Evolutionary conservation across 2,329 filamentous ascomycete genomes (phyloP).

Genomic region (Gyromitra esculenta): DNA sequence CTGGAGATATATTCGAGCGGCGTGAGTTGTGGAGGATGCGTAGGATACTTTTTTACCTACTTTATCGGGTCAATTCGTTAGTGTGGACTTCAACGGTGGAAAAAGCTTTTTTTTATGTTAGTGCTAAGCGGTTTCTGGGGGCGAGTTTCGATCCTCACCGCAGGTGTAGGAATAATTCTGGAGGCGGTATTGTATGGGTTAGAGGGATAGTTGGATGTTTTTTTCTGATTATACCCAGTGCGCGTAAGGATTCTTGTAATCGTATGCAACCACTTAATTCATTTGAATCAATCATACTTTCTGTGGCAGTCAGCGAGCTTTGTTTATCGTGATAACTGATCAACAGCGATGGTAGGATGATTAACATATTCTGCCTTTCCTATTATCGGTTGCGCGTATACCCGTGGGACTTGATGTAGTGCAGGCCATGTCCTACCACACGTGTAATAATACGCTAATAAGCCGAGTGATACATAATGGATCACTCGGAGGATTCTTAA

Average conservation of each 20-base stretch:
- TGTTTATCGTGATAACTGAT: too few relatives aligned
- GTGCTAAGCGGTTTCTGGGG: neutral
- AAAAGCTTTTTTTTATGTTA: neutral
- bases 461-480: too few relatives aligned
- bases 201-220: neutral
- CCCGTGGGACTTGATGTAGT: too few relatives aligned
- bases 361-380: too few relatives aligned
- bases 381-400: too few relatives aligned
- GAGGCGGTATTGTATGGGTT: neutral
- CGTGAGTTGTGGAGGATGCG: neutral
- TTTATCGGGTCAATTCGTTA: neutral
- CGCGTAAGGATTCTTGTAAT: too few relatives aligned
- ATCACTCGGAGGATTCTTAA: too few relatives aligned
- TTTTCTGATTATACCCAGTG: neutral
- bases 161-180: neutral
- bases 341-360: too few relatives aligned
- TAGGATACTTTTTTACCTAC: slow-evolving; percentile 63
- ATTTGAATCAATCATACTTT: neutral
- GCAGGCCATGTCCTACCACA: too few relatives aligned
- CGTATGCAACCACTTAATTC: neutral
- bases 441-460: too few relatives aligned
- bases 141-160: neutral
- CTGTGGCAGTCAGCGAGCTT: neutral
- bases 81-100: neutral
- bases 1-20: neutral